Evolutionary conservation across 805 yeast species (phyloP), one percentile per base, ranked within the genome.

Genomic region (Cyberlindnera xylosilytica): DNA sequence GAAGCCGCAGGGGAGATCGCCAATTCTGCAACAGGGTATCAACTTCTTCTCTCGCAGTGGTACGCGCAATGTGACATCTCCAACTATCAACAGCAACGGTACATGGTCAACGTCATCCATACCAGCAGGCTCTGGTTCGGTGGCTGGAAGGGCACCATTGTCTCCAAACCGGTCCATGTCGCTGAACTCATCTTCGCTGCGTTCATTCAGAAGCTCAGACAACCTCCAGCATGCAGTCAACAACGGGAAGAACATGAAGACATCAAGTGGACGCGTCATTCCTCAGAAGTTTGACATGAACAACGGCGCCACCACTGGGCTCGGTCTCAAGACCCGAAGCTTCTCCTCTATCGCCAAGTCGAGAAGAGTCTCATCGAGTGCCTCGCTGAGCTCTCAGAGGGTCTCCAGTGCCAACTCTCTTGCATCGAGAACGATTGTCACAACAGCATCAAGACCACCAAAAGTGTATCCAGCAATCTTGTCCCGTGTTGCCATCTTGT

Each of bases 401-500:
- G 50, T 49, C 1, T 52, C 59, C n/a, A 49, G 54, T 27, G 38
- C 49, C 8, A 49, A 50, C 23, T 52, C 58, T 8, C 38, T 55
- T 39, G 38, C 56, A 7, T 51, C 60, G 20, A 70, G 72, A 46
- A 71, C 85, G 0, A 62, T 76, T 29, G 68, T 74, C 12, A 65
- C 79, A 1, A 65, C 81, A 7, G 53, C 65, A 1, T 46, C 57
- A 10, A 64, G 60, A 45, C 65, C 76, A 43, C 95, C 96, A 6
- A 68, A 74, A 16, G 90, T 89, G 2, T 89, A 93, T 61, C 97
- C 98, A 2, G 98, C 99, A 1, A 54, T 87, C 56, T 67, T 93
- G 16, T 87, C 97, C 4, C 73, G 79, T 38, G 98, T 93, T 15
- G 96, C 97, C 1, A 75, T 73, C 18, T 74, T 79, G 19, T 88